Conservation (phyloP, 192 early-diverging fungal species). For the Backusella circina region DNA sequence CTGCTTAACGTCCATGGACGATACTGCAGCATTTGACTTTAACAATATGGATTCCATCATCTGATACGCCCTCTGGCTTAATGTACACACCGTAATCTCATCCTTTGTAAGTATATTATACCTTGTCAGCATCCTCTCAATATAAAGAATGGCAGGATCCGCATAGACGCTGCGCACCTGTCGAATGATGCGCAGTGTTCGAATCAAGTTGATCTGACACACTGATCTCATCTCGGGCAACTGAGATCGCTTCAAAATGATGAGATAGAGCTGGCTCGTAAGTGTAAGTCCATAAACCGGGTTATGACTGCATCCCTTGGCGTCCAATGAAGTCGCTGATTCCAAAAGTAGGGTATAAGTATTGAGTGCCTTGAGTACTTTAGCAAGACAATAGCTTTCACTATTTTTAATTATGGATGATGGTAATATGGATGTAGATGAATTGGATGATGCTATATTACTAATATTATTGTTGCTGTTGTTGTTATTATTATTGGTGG, state of each 20-base stretch:
- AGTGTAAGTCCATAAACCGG: constrained; percentile 5
- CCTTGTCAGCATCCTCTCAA: not conserved
- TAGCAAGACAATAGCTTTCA: constrained; percentile 8
- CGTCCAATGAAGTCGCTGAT: constrained; percentile 8
- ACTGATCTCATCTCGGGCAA: not conserved
- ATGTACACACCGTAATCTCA: constrained; percentile 2
- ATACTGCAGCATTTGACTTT: not conserved
- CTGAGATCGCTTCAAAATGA: not conserved
- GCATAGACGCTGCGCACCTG: not conserved
- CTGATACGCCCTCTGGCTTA: not conserved
- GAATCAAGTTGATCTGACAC: constrained; percentile 18
- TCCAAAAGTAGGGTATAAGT: constrained; percentile 16
- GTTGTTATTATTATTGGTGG: not conserved
- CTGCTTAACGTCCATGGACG: not conserved
- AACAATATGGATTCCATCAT: not conserved
- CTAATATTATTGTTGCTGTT: not conserved
- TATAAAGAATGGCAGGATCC: not conserved
- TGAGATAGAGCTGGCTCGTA: not conserved
- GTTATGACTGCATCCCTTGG: constrained; percentile 8
- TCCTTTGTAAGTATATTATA: not conserved
- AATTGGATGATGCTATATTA: not conserved
- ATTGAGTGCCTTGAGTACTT: constrained; percentile 3
- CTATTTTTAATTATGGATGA: not conserved
- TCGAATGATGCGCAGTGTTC: not conserved
- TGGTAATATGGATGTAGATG: not conserved